Conservation (phyloP, 495 filamentous ascomycete species). For the Neurospora tetrasperma region DNA sequence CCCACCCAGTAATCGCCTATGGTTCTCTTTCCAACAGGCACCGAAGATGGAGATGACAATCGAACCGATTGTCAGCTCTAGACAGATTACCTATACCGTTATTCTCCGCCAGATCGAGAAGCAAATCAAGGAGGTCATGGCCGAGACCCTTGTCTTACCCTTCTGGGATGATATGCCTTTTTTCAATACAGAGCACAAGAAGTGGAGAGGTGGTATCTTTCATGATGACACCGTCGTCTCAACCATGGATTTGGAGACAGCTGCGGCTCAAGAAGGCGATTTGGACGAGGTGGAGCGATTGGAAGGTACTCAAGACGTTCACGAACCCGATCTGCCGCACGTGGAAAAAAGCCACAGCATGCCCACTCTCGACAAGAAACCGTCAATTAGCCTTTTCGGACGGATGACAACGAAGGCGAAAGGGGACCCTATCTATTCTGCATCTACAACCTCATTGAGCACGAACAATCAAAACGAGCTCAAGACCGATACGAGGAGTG, state of each 20-base stretch:
- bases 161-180: slow-evolving; percentile 96
- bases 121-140: slow-evolving; percentile 83
- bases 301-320: slow-evolving; percentile 18
- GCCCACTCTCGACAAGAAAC: slow-evolving; percentile 14
- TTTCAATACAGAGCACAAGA: slow-evolving; percentile 61
- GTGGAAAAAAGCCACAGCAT: slow-evolving; percentile 53
- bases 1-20: slow-evolving; percentile 86
- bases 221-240: slow-evolving; percentile 39
- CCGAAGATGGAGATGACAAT: slow-evolving; percentile 88
- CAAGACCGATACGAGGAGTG: slow-evolving; percentile 17
- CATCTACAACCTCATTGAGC: slow-evolving; percentile 29
- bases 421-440: slow-evolving; percentile 12
- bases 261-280: slow-evolving; percentile 49
- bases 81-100: slow-evolving; percentile 87
- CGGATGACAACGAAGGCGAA: slow-evolving; percentile 28
- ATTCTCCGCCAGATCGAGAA: slow-evolving; percentile 91
- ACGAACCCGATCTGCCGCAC: slow-evolving; percentile 30
- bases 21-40: slow-evolving; percentile 87
- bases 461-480: slow-evolving; percentile 21
- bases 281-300: slow-evolving; percentile 38
- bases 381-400: slow-evolving; percentile 29
- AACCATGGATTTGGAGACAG: slow-evolving; percentile 30
- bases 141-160: slow-evolving; percentile 84
- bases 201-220: slow-evolving; percentile 85
- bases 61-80: slow-evolving; percentile 87